Base-by-base conservation (phyloP, 768 basidiomycete genomes). In the Fomitopsis serialis region DNA sequence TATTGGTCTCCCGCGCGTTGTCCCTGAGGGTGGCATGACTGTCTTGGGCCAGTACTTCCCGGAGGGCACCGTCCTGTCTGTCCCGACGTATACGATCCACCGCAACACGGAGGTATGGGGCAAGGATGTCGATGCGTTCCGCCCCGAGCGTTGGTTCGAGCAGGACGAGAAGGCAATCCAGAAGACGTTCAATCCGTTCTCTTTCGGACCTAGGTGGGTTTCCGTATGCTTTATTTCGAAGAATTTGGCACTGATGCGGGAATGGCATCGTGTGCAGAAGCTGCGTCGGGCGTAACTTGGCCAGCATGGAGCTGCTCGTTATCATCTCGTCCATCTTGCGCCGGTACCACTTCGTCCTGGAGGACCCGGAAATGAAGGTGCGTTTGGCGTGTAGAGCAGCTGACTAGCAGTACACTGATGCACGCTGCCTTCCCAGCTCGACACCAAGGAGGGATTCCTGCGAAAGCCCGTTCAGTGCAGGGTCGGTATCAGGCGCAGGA, bases 91-190 rank as follows among this genome's bases (percentile, higher is more conserved):
- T 68, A 82, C 89, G 2, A 86, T 94, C 48, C 92, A 96, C 65
- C 84, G 90, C 24, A 80, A 91, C 62, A 61, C 67, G 40, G 61
- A 55, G 1, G 75, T 85, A 1, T 95, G 93, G 93, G 93, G 93
- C 6, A 75, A 79, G 5, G 92, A 95, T 62, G 73, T 78, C 24
- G 84, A 88, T 37, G 77, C 60, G 6, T 95, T 78, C 73, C 71
- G 89, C 34, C 92, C 92, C 0, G 92, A 95, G 61, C 75, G 93
- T 25, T 96, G 89, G 89, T 82, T 92, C 57, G 89, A 90, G 62
- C 70, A 76, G 43, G 82, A 89, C 62, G 68, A 77, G 56, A 76
- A 74, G 17, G 69, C 68, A 25, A 80, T 88, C 11, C 80, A 87
- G 61, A 83, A 78, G 66, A 77, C 84, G 0, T 94, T 93, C 66